Percentiles rank a stretch among this genome's conserved stretches.
These are phyloP conservation scores for Hypoxylon fragiforme DNA, from an alignment of 495 filamentous ascomycete species.

Conservation along the genomic window DNA sequence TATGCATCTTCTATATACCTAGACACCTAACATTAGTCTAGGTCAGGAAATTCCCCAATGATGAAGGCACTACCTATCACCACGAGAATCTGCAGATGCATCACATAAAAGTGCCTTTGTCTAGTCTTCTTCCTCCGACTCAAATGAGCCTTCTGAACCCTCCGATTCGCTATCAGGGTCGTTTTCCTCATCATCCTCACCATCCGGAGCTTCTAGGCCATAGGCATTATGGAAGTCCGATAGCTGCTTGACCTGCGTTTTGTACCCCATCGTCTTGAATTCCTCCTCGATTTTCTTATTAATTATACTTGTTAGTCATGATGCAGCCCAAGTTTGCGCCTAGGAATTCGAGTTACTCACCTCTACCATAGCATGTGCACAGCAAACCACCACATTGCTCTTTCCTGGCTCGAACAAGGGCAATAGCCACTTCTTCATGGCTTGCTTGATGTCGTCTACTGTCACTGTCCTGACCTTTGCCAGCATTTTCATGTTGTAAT, in stretches of 20 bases:
- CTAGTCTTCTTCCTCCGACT: conserved; percentile 36
- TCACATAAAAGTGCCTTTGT: too few species aligned
- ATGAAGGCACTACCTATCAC: too few species aligned
- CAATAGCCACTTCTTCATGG: conserved; percentile 73
- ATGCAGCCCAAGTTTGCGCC: conserved; percentile 5
- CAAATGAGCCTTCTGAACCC: conserved; percentile 48
- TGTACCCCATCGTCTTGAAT: conserved; percentile 75
- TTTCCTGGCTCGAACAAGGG: conserved; percentile 75
- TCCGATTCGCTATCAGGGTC: conserved; percentile 41
- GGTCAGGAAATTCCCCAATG: too few species aligned
- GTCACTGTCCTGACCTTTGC: conserved; percentile 73
- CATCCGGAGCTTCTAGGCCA: conserved; percentile 72
- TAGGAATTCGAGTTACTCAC: conserved; percentile 51
- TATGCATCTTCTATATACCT: too few species aligned
- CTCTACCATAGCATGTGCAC: conserved; percentile 81
- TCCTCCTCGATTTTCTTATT: conserved; percentile 74
- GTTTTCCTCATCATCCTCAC: conserved; percentile 50
- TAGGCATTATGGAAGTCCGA: conserved; percentile 90
- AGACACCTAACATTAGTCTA: too few species aligned
- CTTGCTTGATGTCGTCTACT: conserved; percentile 74
- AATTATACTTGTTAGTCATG: conserved; percentile 21
- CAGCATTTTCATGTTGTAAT: conserved; percentile 77
- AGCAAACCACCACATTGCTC: conserved; percentile 86
- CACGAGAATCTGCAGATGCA: too few species aligned
- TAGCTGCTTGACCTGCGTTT: conserved; percentile 71